phyloP scores from a whole-genome alignment of 108 stramenopile species.

The Cyclotella baltica region DNA sequence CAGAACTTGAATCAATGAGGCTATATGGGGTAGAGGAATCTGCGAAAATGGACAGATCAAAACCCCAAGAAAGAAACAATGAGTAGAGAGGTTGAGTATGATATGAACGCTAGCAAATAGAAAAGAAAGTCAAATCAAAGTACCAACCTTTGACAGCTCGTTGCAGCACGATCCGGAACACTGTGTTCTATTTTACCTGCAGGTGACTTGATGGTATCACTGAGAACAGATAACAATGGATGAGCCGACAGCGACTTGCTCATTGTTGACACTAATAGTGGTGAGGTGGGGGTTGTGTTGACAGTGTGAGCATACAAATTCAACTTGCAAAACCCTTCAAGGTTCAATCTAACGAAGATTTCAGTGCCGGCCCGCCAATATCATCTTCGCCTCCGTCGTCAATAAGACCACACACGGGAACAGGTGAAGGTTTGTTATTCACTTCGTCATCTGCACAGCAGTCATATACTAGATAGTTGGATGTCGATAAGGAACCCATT shows the following conservation, averaged over 20 bases:
- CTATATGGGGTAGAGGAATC: constrained; percentile 23
- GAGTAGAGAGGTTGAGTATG: too few relatives aligned
- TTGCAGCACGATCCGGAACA: constrained; percentile 84
- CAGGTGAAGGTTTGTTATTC: constrained; percentile 25
- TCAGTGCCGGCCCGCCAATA: constrained; percentile 82
- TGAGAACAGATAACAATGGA: constrained; percentile 63
- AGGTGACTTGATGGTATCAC: constrained; percentile 73
- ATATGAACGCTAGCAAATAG: too few relatives aligned
- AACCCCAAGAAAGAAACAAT: too few relatives aligned
- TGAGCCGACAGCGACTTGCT: constrained; percentile 60
- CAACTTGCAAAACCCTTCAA: constrained; percentile 85
- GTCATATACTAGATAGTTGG: constrained; percentile 56
- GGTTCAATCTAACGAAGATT: constrained; percentile 80
- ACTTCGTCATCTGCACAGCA: constrained; percentile 12
- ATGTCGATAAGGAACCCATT: constrained; percentile 78
- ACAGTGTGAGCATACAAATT: constrained; percentile 85
- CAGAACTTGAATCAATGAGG: constrained; percentile 26
- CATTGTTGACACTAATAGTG: constrained; percentile 30
- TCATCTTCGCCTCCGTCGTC: constrained; percentile 76
- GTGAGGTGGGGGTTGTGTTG: constrained; percentile 39
- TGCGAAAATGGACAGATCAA: constrained; percentile 41
- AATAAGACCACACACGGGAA: constrained; percentile 52
- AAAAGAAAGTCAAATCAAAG: not conserved
- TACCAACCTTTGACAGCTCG: constrained; percentile 55
- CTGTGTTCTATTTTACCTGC: constrained; percentile 88